Evolutionary conservation across 805 yeast species (phyloP).

Genomic region (Ogataea pini): DNA sequence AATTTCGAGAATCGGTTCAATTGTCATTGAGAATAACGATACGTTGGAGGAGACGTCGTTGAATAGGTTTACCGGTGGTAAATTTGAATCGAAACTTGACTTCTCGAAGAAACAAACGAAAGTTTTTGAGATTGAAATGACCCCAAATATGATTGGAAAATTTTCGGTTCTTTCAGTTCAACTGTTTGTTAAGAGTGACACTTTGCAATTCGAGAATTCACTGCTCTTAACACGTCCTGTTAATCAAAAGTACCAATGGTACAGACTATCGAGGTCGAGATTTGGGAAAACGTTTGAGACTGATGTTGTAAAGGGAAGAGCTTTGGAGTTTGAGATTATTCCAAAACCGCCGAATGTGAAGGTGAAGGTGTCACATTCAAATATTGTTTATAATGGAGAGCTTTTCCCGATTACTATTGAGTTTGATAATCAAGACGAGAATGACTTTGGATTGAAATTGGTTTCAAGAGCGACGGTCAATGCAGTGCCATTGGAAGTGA

Average conservation of each 20-base stretch:
- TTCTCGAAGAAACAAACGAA: constrained; percentile 15
- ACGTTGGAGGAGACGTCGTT: not conserved
- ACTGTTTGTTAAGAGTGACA: constrained; percentile 13
- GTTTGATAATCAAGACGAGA: constrained; percentile 36
- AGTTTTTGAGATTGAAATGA: constrained; percentile 23
- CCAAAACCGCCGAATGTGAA: constrained; percentile 42
- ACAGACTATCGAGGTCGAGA: constrained; percentile 10
- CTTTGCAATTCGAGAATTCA: constrained; percentile 19
- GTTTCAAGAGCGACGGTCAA: constrained; percentile 15
- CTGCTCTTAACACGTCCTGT: constrained; percentile 9
- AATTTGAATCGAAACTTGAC: constrained; percentile 21
- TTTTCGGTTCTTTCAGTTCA: constrained; percentile 24
- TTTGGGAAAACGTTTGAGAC: constrained; percentile 17
- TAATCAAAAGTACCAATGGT: constrained; percentile 19
- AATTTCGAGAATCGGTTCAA: constrained; percentile 19
- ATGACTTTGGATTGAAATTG: constrained; percentile 33
- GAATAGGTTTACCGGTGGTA: constrained; percentile 1
- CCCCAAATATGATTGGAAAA: constrained; percentile 29
- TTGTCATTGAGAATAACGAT: constrained; percentile 17
- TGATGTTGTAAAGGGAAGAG: constrained; percentile 18
- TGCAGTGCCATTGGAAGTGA: constrained; percentile 13
- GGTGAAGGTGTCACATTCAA: constrained; percentile 26
- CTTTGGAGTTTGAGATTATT: constrained; percentile 32
- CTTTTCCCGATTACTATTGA: constrained; percentile 25
- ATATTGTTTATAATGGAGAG: constrained; percentile 37